Base-by-base conservation (phyloP, 257 asterid species). In the Solanum peruvianum region DNA sequence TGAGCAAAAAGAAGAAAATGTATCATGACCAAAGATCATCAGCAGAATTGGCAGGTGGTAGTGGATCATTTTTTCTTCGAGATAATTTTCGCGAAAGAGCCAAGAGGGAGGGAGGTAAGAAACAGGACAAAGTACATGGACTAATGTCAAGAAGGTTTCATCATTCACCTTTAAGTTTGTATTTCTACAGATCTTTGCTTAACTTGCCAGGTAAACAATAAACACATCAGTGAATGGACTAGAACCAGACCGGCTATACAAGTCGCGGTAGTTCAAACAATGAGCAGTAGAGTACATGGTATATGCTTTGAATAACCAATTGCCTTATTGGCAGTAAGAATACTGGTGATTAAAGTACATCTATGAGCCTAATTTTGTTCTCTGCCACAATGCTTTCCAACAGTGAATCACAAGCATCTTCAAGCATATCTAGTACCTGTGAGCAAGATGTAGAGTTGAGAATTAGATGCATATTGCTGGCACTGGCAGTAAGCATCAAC, bases 401-500 rank as follows among this genome's bases (percentile, higher is more conserved):
- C 25, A 97, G 93, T 2, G 99, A 92, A 45, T 92, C 96, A 23
- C 99, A 97, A 3, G 95, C 98, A 85, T 97, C 99, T 87, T 97
- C 98, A 3, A 97, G 98, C 82, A 97, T 84, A 92, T 97, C 98
- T 80, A 97, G 85, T 69, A 97, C 99, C 99, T 97, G 94, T 80
- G 84, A 72, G 75, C n/a, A 47, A 66, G 62, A 86, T 8, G 23
- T 16, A 29, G 45, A 29, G 69, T 29, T 29, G 18, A 49, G 44
- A 25, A 47, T 47, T 47, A 80, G 67, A 80, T 29, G 39, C 41
- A 44, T 77, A 20, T 80, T 25, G 25, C 64, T 45, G 4, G 66
- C 4, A 45, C 64, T 45, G 4, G 66, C 4, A 45, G 41, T 27
- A 12, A 29, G 27, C 85, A 80, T 47, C 67, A 80, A 80, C 18